Evolutionary conservation across 139 green algal species (phyloP), one percentile per base, ranked within the genome.

Genomic region (Raphidocelis subcapitata): DNA sequence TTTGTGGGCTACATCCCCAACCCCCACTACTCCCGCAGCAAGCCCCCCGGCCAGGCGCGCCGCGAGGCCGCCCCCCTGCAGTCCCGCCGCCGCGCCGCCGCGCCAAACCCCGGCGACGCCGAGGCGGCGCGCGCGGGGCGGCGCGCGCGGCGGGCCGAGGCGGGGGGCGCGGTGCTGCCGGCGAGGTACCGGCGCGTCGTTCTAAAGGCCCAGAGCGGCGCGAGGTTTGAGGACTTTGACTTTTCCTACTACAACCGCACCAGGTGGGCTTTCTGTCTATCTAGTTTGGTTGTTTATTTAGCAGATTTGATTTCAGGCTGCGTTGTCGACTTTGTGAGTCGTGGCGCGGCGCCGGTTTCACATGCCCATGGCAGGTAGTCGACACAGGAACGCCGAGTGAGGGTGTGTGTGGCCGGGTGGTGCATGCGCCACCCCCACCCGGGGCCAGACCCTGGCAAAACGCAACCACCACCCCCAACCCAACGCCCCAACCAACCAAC

Each of bases 1-100:
- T 97, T 96, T 70, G 79, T 97, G 33, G 86, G 84, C 24, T 90
- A 97, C 71, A 76, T 94, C 47, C 72, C 80, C 59, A 98, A 98
- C 79, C 92, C 93, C 4, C 63, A 89, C 51, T 91, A 85, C 70
- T 70, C 67, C 54, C 80, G 89, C 5, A 79, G 82, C 35, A 69
- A 75, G 51, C 32, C 82, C 4, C 67, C 66, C 1, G 80, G 84
- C 1, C 75, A 85, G 36, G 80, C 85, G 8, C 71, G 81, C 2
- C 0, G 67, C 79, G 0, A 24, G 62, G 5, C 79, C 62, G 59
- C 69, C 57, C 18, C 18, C 15, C 69, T 76, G 59, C 69, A 76
- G 44, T 59, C 68, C 44, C 49, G 29, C 1, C 51, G 69, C 21
- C 46, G 68, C 14, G 37, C 36, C 8, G 15, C 68, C 28, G 61